Conservation (phyloP, 352 stramenopile species). For the Phytophthora uliginosa region DNA sequence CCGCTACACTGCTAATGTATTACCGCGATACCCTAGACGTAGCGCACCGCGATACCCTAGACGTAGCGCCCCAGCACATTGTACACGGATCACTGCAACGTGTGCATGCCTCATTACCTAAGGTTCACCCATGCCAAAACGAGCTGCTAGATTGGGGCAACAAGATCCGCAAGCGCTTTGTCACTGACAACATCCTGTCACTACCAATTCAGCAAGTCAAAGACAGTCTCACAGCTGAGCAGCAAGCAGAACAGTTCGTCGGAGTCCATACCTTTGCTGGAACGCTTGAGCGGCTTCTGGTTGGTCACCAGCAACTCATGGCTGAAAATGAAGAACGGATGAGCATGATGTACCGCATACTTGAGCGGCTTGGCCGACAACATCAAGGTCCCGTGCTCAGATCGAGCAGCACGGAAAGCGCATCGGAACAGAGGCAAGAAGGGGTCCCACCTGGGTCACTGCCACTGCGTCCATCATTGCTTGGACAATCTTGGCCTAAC, state of each 20-base stretch:
- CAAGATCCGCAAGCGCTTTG: conserved; percentile 9
- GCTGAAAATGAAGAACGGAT: conserved; percentile 3
- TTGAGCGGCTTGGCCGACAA: not conserved
- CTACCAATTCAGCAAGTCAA: conserved; percentile 9
- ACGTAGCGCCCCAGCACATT: not conserved
- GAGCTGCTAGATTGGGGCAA: conserved; percentile 4
- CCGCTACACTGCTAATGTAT: conserved; percentile 18
- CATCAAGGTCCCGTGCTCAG: not conserved
- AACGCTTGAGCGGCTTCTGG: conserved; percentile 2
- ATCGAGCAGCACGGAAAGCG: not conserved
- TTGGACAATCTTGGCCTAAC: not conserved
- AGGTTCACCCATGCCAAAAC: not conserved
- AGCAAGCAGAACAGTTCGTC: conserved; percentile 18
- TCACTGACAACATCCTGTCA: conserved; percentile 8
- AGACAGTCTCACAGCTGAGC: not conserved
- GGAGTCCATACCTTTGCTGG: conserved; percentile 11
- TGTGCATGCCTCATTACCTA: not conserved
- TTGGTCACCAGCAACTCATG: conserved; percentile 4
- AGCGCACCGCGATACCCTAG: conserved; percentile 1
- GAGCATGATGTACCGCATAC: not conserved
- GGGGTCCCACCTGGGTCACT: not conserved
- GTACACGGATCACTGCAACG: not conserved
- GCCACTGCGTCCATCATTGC: not conserved
- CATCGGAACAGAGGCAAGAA: not conserved
- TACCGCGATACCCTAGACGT: no score